Evolutionary conservation across 495 filamentous ascomycete species (phyloP).

Genomic region (Extremus antarcticus): DNA sequence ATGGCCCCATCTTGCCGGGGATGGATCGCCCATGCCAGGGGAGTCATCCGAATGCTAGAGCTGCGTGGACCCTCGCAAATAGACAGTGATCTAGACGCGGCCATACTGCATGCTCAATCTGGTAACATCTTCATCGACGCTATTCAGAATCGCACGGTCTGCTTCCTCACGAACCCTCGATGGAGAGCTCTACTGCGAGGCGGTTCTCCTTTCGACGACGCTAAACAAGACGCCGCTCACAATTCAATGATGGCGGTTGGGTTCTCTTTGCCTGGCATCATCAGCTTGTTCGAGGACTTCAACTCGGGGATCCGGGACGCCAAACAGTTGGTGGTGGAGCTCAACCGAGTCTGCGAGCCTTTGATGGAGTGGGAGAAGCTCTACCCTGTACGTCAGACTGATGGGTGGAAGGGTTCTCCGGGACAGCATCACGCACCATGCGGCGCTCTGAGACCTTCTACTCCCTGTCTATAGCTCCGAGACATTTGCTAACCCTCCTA

Average conservation of each 20-base stretch:
- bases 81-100: not conserved
- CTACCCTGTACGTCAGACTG: too few relatives aligned
- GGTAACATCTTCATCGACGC: constrained; percentile 1
- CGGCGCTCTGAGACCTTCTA: too few relatives aligned
- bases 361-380: not conserved
- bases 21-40: not conserved
- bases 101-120: not conserved
- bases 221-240: not conserved
- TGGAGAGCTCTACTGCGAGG: not conserved
- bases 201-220: not conserved
- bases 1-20: not conserved
- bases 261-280: not conserved
- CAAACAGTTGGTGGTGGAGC: not conserved
- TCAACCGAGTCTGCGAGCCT: not conserved
- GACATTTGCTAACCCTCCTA: too few relatives aligned
- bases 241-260: not conserved
- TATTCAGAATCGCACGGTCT: not conserved
- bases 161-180: not conserved
- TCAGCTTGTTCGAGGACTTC: not conserved
- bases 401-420: too few relatives aligned
- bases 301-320: not conserved
- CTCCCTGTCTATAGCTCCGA: too few relatives aligned
- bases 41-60: not conserved
- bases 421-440: too few relatives aligned
- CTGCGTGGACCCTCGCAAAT: not conserved